Percentiles rank a stretch among this genome's conserved stretches.
Evolutionary conservation across 345 rosid genomes (phyloP).

Genomic region (Lumnitzera littorea): DNA sequence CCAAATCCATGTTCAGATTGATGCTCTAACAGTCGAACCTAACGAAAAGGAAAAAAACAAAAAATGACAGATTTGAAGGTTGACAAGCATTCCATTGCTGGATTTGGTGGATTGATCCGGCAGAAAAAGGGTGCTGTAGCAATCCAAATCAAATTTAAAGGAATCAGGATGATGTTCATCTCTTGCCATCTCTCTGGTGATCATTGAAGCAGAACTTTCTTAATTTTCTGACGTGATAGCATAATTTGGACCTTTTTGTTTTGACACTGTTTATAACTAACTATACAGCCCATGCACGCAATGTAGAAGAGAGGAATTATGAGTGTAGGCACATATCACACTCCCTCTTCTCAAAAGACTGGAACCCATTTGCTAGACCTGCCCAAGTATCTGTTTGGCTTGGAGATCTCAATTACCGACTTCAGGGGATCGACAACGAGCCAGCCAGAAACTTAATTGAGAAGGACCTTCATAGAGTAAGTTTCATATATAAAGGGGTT

Average conservation of each 20-base stretch:
- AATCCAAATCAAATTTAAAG: constrained; percentile 32
- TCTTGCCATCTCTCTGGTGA: constrained; percentile 55
- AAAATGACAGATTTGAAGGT: constrained; percentile 28
- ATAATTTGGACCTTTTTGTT: neutral
- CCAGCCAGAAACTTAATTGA: constrained; percentile 49
- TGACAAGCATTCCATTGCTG: constrained; percentile 37
- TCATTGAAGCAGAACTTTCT: neutral
- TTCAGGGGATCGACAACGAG: constrained; percentile 38
- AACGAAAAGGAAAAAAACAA: too few species aligned
- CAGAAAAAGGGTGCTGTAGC: constrained; percentile 51
- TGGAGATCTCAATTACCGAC: constrained; percentile 65
- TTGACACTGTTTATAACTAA: neutral
- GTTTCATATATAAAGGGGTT: neutral
- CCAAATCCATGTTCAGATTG: neutral
- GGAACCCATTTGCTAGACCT: constrained; percentile 28
- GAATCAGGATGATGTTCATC: constrained; percentile 35
- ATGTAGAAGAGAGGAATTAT: constrained; percentile 40
- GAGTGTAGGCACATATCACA: constrained; percentile 39
- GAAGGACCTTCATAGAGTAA: constrained; percentile 42
- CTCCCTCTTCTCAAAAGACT: constrained; percentile 33
- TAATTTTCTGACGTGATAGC: neutral
- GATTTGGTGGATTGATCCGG: constrained; percentile 35
- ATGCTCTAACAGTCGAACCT: neutral
- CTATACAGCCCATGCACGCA: constrained; percentile 35
- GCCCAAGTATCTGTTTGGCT: constrained; percentile 52